Evolutionary conservation across 306 rosid genomes (phyloP).

Genomic region (Lathyrus aphaca): DNA sequence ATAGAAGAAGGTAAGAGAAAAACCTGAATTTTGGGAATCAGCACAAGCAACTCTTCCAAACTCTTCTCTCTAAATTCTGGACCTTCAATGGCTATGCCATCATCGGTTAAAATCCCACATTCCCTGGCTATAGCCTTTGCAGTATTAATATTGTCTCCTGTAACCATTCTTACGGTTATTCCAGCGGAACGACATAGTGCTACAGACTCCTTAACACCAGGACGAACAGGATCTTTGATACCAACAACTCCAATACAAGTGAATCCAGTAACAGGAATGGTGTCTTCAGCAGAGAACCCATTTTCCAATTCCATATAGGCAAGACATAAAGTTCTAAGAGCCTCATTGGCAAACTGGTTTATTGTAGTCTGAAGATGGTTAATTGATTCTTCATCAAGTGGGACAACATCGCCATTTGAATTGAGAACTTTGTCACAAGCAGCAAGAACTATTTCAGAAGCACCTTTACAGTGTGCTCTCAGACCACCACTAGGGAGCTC

Average conservation of each 20-base stretch:
- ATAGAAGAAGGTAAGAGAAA: conserved; percentile 32
- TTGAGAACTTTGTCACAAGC: conserved; percentile 83
- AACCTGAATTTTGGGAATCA: conserved; percentile 96
- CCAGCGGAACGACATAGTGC: conserved; percentile 94
- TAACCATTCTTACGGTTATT: conserved; percentile 91
- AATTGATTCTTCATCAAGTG: conserved; percentile 71
- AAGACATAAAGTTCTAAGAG: conserved; percentile 92
- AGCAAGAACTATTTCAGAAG: conserved; percentile 88
- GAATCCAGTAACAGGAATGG: conserved; percentile 82
- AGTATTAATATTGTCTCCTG: conserved; percentile 91
- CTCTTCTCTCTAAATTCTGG: conserved; percentile 87
- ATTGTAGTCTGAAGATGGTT: conserved; percentile 64
- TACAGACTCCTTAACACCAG: conserved; percentile 95
- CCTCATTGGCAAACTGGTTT: conserved; percentile 80
- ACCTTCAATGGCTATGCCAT: conserved; percentile 98
- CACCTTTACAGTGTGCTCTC: conserved; percentile 92
- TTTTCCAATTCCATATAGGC: conserved; percentile 78
- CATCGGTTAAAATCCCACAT: conserved; percentile 95
- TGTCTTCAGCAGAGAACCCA: conserved; percentile 60
- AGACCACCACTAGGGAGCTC: conserved; percentile 75
- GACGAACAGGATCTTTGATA: conserved; percentile 97
- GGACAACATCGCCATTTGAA: conserved; percentile 74
- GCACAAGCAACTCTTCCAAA: conserved; percentile 62
- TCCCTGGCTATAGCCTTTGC: conserved; percentile 98
- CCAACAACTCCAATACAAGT: conserved; percentile 92